Base-by-base conservation (phyloP, 1,139 yeast species). In the Pichia sp. region DNA sequence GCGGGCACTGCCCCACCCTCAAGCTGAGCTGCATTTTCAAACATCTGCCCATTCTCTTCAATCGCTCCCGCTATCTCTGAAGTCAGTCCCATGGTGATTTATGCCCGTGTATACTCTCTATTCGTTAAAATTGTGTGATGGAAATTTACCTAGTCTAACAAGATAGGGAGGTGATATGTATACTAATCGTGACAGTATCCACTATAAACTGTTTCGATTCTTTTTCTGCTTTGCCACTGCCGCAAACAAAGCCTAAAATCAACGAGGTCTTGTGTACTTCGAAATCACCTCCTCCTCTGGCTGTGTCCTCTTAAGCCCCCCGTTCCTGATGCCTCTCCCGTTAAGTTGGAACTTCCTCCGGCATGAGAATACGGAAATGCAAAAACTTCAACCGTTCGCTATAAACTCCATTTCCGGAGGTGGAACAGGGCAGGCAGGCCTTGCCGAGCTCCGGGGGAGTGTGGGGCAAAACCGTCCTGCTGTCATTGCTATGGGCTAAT, bases 51-150 rank as follows among this genome's bases (percentile, higher is more conserved):
- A 3, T 57, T 60, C 50, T 73, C 76, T 54, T 73, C 77, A 40
- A 73, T 69, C 8, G 72, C 73, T 2, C 72, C 76, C 11, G 76
- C 75, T 50, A 74, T 61, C 57, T 72, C 76, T 7, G 76, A 73
- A 7, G 75, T 68, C 65, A 74, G 63, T 8, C 75, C 69, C 75
- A 72, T 72, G 26, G 38, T 50, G 10, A 30, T 7, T 15, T 26
- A 13, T 16, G 2, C 4, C 32, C 19, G 19, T 34, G 16, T 19
- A 23, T 7, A 46, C 23, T 19, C 23, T 19, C 23, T 19, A 19
- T 19, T 19, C 23, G 23, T 19, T 19, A 19, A 19, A 19, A 19
- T 19, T 19, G 23, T 19, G 23, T 19, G 23, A 19, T 19, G 23
- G 23, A 19, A 19, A 19, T 19, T 19, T 19, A 19, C 23, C 23